phyloP scores from a whole-genome alignment of 2,329 filamentous ascomycete genomes.

The Zymoseptoria tritici region DNA sequence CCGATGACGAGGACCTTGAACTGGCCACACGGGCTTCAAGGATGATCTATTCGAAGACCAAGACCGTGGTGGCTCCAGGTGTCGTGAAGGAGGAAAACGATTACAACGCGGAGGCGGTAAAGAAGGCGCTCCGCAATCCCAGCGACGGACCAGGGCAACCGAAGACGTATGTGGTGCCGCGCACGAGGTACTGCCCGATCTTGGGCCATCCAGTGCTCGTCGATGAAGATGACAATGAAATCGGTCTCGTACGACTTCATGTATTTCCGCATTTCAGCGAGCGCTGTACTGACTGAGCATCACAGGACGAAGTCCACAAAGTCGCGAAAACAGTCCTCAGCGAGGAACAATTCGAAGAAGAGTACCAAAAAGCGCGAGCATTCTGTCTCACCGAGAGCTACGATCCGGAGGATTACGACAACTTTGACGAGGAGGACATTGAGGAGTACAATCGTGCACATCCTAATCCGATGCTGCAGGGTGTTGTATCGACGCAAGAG shows the following conservation, averaged over 20 bases:
- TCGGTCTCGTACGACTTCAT: not conserved
- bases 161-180: not conserved
- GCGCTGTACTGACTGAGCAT: not conserved
- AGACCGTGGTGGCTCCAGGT: not conserved
- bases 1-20: not conserved
- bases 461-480: too few relatives aligned
- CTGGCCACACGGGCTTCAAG: not conserved
- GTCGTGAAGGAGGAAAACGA: not conserved
- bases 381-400: not conserved
- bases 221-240: not conserved
- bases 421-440: not conserved
- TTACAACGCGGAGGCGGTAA: not conserved
- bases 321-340: not conserved
- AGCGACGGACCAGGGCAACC: too few relatives aligned
- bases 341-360: not conserved
- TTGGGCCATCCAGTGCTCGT: not conserved
- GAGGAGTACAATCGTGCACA: not conserved
- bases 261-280: not conserved
- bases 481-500: not conserved
- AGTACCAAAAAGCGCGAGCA: not conserved
- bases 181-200: not conserved
- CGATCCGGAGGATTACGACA: not conserved
- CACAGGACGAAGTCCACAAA: not conserved
- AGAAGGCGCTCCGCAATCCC: not conserved
- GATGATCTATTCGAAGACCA: not conserved